These are phyloP conservation scores for Trichoderma citrinoviride DNA, from an alignment of 2,329 filamentous ascomycete species.

Conservation along the genomic window DNA sequence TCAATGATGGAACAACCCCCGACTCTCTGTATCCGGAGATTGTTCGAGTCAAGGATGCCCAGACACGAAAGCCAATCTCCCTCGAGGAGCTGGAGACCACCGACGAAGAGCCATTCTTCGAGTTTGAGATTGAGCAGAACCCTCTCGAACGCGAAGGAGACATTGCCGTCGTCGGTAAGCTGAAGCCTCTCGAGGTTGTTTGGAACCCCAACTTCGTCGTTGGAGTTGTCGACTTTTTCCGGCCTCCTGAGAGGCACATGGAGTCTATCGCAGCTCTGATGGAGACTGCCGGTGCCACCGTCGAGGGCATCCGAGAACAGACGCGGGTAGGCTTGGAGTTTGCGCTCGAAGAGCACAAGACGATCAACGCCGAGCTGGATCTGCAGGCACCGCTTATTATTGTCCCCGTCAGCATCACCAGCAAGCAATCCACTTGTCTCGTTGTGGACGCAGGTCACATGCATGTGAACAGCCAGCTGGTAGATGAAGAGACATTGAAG, in stretches of 20 bases:
- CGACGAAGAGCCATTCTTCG: constrained; percentile 77
- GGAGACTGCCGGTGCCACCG: constrained; percentile 92
- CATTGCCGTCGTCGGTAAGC: constrained; percentile 80
- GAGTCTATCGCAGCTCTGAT: constrained; percentile 95
- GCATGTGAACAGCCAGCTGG: constrained; percentile 88
- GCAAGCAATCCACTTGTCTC: constrained; percentile 76
- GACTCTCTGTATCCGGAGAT: constrained; percentile 93
- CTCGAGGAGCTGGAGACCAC: constrained; percentile 53
- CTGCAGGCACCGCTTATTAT: constrained; percentile 96
- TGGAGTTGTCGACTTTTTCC: constrained; percentile 91
- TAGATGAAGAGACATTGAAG: constrained; percentile 84
- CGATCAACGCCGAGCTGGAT: constrained; percentile 92
- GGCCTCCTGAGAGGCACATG: constrained; percentile 95
- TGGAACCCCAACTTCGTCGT: constrained; percentile 95
- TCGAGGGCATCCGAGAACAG: constrained; percentile 91
- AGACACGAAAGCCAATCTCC: constrained; percentile 49
- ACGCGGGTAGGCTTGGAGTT: constrained; percentile 95
- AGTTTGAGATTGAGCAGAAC: constrained; percentile 89
- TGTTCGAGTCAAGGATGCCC: constrained; percentile 87
- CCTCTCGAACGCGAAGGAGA: constrained; percentile 91
- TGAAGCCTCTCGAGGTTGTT: constrained; percentile 94
- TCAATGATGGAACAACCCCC: constrained; percentile 93
- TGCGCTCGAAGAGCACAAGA: constrained; percentile 95
- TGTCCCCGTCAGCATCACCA: constrained; percentile 86
- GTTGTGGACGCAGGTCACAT: constrained; percentile 97